Base-by-base conservation (phyloP, 139 green algal genomes). In the Picochlorum sp. region DNA sequence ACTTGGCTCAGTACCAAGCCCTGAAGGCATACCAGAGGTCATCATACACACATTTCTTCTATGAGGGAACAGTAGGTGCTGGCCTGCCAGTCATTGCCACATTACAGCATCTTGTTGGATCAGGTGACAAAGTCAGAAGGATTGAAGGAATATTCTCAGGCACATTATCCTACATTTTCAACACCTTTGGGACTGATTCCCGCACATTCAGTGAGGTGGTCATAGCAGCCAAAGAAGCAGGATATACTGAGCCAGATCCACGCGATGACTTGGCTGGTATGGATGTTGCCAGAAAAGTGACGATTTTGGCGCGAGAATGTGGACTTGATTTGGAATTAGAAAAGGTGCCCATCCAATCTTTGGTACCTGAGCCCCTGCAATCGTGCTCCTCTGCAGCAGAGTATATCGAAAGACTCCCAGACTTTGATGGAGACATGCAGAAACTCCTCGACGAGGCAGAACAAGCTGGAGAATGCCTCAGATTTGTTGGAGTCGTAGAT, bases 121-220 rank as follows among this genome's bases (percentile, higher is more conserved):
- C 90, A 4, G 93, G 93, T 21, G 93, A 98, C 80, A 74, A 80
- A 20, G 85, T 97, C 9, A 68, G 82, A 32, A 70, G 70, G 20
- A 82, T 95, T 16, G 89, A 96, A 80, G 92, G 92, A 74, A 91
- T 97, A 70, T 93, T 98, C 79, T 89, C 76, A 10, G 91, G 89
- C 46, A 98, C 92, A 3, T 82, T 98, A 6, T 95, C 85, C 16
- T 98, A 95, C 84, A 96, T 98, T 63, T 98, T 98, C 87, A 98
- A 98, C 77, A 88, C 65, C 28, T 92, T 88, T 37, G 76, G 73
- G 4, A 71, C 74, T 11, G 68, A 79, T 52, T 60, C 58, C 18
- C 28, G 70, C 6, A 56, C 74, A 4, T 98, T 98, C 82, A 87
- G 67, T 50, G 78, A 88, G 7, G 75, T 97, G 16, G 92, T 98